Evolutionary conservation across 768 basidiomycete species (phyloP), one percentile per base, ranked within the genome.

Genomic region (Tephrocybe sp.): DNA sequence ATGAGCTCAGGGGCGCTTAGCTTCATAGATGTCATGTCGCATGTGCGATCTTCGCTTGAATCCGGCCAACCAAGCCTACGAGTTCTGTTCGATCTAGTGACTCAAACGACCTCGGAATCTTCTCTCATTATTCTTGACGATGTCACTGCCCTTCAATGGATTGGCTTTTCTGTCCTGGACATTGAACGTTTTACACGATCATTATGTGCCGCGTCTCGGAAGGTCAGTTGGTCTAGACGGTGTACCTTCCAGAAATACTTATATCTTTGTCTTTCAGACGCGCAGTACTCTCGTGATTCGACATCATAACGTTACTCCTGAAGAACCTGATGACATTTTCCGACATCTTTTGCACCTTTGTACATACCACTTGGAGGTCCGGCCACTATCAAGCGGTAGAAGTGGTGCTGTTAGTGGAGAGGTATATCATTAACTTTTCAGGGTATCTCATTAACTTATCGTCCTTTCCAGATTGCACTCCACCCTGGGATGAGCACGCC

Each of bases 361-460:
- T 55, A 72, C 82, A 2, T 84, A 85, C 55, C 87, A 89, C 57
- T 58, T 91, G 3, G 89, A 91, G 51, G 83, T 91, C 2, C 72
- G 76, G 35, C 81, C 89, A 0, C 71, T 92, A 6, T 72, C 83
- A 1, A 90, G 85, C 54, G 89, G 89, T 4, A 72, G 83, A 20
- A 92, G 90, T 54, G 89, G 88, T 2, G 74, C 82, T 17, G 85
- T 92, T 23, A 88, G 82, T 51, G 90, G 89, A 16, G 85, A 90
- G 75, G 89, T 87, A 45, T 46, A 43, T 45, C 31, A 26, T 26
- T 3, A 35, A 36, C 35, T 11, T 53, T 41, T 43, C 33, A 26
- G 11, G 30, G 36, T n/a, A 13, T 9, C 0, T 45, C 34, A 10
- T 42, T 45, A 11, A 42, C 46, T 44, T 30, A 35, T 31, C 53